Evolutionary conservation across 768 basidiomycete genomes (phyloP), one percentile per base, ranked within the genome.

Genomic region (Hericium rajendrae): DNA sequence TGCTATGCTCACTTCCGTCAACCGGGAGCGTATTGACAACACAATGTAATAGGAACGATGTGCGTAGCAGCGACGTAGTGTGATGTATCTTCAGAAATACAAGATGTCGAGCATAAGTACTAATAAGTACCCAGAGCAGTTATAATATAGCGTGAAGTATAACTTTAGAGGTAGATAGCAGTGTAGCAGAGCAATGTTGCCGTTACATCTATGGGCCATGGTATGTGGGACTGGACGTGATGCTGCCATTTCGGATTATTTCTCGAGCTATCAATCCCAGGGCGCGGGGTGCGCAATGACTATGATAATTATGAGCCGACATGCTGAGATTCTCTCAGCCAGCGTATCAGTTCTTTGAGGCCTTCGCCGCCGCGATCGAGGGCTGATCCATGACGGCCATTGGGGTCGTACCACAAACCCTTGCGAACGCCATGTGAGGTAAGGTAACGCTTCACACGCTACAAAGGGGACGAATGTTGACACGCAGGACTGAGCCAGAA

Each of bases 361-460:
- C 81, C 81, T 57, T 74, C 71, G 46, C 79, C 75, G 46, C 76
- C 78, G 40, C 71, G 68, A 51, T 79, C 66, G 28, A 89, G 73
- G 16, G 85, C 79, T 57, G 83, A 72, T 0, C 86, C 86, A 66
- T 89, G 86, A 10, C 71, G 73, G 13, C 82, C 84, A 2, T 79
- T 65, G 11, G 84, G 78, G 62, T 89, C 80, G 57, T 80, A 83
- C 74, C 76, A 80, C 3, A 90, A 70, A 15, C 83, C 83, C 66
- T 88, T 79, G 48, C 75, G 75, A 32, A 88, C 73, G 18, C 88
- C 87, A 70, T 92, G 90, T 10, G 85, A 84, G 11, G 77, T 73
- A 16, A 95, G 77, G 68, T 94, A 94, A 48, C 75, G 77, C 62
- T 78, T 80, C 20, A 92, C 81, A 10, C 90, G 83, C 84, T 88